Evolutionary conservation across 2,329 filamentous ascomycete species (phyloP).

Genomic region (Penicillium fuscoglaucum): DNA sequence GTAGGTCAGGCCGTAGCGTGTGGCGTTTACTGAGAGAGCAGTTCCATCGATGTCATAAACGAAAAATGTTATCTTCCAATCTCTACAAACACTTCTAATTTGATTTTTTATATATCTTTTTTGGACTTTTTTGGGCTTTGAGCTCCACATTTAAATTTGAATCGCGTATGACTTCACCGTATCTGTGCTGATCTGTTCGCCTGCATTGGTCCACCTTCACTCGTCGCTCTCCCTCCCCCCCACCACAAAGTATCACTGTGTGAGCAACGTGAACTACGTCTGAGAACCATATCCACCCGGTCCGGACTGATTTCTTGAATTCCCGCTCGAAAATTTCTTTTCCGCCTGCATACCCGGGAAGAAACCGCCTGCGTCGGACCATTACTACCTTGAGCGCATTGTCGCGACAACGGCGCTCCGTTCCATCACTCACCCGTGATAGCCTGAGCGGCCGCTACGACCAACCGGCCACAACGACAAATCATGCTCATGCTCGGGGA

Average conservation of each 20-base stretch:
- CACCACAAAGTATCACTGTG: conserved; percentile 21
- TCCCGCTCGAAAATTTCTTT: not conserved
- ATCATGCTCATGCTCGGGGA: conserved; percentile 46
- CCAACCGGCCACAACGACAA: conserved; percentile 28
- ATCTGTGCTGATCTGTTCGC: conserved; percentile 12
- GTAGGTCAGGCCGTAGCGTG: conserved; percentile 16
- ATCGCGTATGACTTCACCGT: conserved; percentile 12
- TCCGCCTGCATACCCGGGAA: not conserved
- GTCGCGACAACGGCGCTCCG: conserved; percentile 15
- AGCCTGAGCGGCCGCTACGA: conserved; percentile 30
- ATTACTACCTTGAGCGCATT: conserved; percentile 9
- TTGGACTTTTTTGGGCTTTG: conserved; percentile 4
- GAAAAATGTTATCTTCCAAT: conserved; percentile 15
- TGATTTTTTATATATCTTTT: not conserved
- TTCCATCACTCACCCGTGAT: conserved; percentile 16
- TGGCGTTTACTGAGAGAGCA: conserved; percentile 22
- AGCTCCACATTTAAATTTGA: conserved; percentile 3
- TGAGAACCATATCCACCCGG: not conserved
- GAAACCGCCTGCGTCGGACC: conserved; percentile 4
- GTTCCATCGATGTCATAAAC: conserved; percentile 29
- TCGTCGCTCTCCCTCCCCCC: conserved; percentile 17
- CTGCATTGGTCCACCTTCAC: conserved; percentile 24
- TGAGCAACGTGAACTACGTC: conserved; percentile 8
- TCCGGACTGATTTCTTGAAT: not conserved
- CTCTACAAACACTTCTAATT: not conserved